Evolutionary conservation across 1,284 basidiomycete species (phyloP).

Genomic region (Irpex rosettiformis): DNA sequence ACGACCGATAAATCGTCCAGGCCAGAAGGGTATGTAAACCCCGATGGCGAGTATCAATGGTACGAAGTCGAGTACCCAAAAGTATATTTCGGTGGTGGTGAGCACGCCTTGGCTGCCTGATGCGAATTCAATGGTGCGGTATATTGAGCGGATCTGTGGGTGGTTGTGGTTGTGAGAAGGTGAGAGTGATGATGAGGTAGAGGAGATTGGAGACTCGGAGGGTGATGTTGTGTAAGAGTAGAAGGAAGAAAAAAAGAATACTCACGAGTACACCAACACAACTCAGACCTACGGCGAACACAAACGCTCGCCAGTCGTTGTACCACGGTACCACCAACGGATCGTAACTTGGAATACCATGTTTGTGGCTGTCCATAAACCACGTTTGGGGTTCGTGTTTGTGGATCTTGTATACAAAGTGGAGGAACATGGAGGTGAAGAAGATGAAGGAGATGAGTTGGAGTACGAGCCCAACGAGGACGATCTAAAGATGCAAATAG

Average conservation of each 20-base stretch:
- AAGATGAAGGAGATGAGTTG: slow-evolving; percentile 62
- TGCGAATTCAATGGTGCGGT: slow-evolving; percentile 43
- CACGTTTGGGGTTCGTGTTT: slow-evolving; percentile 43
- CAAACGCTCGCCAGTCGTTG: slow-evolving; percentile 58
- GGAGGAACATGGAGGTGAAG: slow-evolving; percentile 53
- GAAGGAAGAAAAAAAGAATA: slow-evolving; percentile 5
- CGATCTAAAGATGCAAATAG: slow-evolving; percentile 38
- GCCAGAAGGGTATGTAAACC: slow-evolving; percentile 58
- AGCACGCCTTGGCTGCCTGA: slow-evolving; percentile 39
- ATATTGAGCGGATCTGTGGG: slow-evolving; percentile 60
- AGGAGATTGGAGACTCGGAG: too few species aligned
- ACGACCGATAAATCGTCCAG: slow-evolving; percentile 46
- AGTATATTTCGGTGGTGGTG: slow-evolving; percentile 49
- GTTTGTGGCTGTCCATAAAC: slow-evolving; percentile 32
- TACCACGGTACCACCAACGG: slow-evolving; percentile 48
- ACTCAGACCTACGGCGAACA: slow-evolving; percentile 49
- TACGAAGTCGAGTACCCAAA: slow-evolving; percentile 67
- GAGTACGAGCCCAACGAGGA: slow-evolving; percentile 57
- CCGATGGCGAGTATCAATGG: slow-evolving; percentile 60
- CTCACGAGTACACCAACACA: slow-evolving; percentile 62
- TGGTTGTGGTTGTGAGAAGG: not conserved
- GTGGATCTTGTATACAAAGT: slow-evolving; percentile 53
- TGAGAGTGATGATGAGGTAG: not conserved
- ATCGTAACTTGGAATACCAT: too few species aligned
- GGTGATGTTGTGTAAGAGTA: not conserved